A percentile compares a stretch with the other conserved stretches of the same genome.
phyloP scores from a whole-genome alignment of 208 protist genomes.

The Strigomonas culicis region DNA sequence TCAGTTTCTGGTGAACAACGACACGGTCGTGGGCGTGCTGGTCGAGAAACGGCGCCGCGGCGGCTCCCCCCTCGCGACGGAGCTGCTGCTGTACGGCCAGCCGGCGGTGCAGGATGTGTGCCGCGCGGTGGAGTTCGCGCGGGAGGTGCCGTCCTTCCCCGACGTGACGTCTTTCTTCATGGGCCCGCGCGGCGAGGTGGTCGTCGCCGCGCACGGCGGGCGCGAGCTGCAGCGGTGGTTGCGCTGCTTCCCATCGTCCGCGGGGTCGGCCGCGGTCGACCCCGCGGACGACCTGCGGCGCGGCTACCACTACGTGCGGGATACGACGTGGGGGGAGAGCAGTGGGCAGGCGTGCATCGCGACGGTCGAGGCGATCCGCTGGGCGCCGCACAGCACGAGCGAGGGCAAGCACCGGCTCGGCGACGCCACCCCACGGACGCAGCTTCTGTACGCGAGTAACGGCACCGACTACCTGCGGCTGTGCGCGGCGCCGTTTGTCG shows the following conservation, averaged over 20 bases:
- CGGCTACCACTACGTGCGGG: constrained; percentile 28
- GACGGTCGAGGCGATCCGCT: constrained; percentile 3
- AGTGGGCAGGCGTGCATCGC: constrained; percentile 6
- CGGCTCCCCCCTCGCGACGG: neutral
- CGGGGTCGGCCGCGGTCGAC: neutral
- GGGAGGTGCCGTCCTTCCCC: constrained; percentile 38
- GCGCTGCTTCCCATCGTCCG: constrained; percentile 36
- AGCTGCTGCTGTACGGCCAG: constrained; percentile 61
- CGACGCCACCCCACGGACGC: constrained; percentile 1
- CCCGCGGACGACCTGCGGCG: neutral
- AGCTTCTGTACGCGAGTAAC: constrained; percentile 8
- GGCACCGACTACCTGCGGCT: constrained; percentile 13
- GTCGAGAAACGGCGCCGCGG: neutral
- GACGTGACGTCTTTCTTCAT: constrained; percentile 53
- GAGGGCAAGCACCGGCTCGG: neutral
- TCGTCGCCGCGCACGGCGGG: constrained; percentile 22
- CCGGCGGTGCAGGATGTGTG: constrained; percentile 34
- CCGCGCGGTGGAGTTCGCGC: constrained; percentile 17
- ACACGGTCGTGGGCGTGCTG: constrained; percentile 40
- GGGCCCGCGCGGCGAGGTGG: constrained; percentile 40
- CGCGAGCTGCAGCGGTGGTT: constrained; percentile 46
- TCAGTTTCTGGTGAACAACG: constrained; percentile 38
- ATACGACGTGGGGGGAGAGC: constrained; percentile 24
- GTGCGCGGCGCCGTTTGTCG: constrained; percentile 1
- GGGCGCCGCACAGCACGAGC: neutral